Evolutionary conservation across 2,329 filamentous ascomycete genomes (phyloP), one percentile per base, ranked within the genome.

Genomic region (Phyllachora maydis): DNA sequence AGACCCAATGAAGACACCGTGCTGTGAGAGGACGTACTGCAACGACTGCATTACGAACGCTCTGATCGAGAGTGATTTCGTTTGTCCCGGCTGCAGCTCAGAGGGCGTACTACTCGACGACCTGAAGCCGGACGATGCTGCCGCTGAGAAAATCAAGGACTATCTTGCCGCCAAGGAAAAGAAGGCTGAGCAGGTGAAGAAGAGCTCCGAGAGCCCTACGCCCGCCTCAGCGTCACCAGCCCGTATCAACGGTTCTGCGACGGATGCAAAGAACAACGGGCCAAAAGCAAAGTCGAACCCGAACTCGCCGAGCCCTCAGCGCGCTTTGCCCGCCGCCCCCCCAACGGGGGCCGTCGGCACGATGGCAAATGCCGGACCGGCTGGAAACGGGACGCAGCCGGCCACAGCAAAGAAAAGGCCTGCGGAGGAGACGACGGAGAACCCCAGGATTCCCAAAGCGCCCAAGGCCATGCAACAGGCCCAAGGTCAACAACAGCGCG

Each of bases 11-110:
- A 91, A 92, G 67, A 95, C 88, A 44, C 85, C 88, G 36, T 98
- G 88, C 66, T 98, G 88, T 62, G 68, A 77, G 56, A 90, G 77
- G 65, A 93, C 83, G 45, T 98, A 91, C 62, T 98, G 88, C 65
- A 88, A 88, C 67, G 82, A 93, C 49, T 98, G 88, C 74, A 93
- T 98, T 54, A 90, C 88, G 48, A 92, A 92, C 66, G 79, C 83
- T 52, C 72, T 98, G 52, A 85, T 93, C 54, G 83, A 95, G 59
- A 88, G 76, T 65, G 88, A 98, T 63, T 82, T 98, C 53, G 62
- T 83, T 50, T 98, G 88, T 51, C 88, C 88, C 33, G 73, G 72
- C 37, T 98, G 88, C 59, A 69, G 78, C 51, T 76, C 74, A 32
- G 82, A 92, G 45, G 79, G 79, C 41, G 79, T 93, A 34, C 60